Base-by-base conservation (phyloP, 2,329 filamentous ascomycete genomes). In the Hypoxylon sp. region DNA sequence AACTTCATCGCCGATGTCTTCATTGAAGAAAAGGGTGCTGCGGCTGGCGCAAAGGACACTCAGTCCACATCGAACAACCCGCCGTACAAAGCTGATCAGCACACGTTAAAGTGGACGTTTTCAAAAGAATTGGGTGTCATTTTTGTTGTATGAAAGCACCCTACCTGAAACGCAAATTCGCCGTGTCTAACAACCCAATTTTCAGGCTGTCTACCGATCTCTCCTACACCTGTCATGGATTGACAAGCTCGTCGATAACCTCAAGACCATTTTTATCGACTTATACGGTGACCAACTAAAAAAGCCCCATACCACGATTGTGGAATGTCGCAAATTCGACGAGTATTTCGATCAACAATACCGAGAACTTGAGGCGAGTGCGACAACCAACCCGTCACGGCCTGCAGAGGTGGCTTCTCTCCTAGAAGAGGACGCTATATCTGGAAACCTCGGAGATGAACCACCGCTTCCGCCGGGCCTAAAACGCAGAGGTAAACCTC, bases 141-240 rank as follows among this genome's bases (percentile, higher is more conserved):
- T 72, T 99, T 99, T 81, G 95, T 98, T 76, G 94, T 97, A 84
- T 70, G 89, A 63, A 29, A 5, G 10, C 10, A 48, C 46, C 31
- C 19, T 22, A 63, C 68, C 35, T 59, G 51, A 39, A 47, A 29
- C 19, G 29, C 5, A n/a, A 69, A 56, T 57, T 9, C 6, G 48
- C 5, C 46, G 31, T 67, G 58, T 65, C 67, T 74, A 67, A 64
- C 69, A 70, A 64, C 57, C 65, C 5, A 31, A 31, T 31, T 26
- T 44, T 50, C 68, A 97, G 94, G 96, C 95, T 72, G 96, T 99
- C 71, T 99, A 99, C 81, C 93, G 97, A 78, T 98, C 94, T 42
- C 89, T 99, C 33, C 87, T 99, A 31, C 94, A 98, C 80, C 88
- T 99, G 8, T 94, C 93, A 11, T 99, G 97, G 96, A 93, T 98